Base-by-base conservation (phyloP, 2,329 filamentous ascomycete genomes). In the Diaporthe citri region DNA sequence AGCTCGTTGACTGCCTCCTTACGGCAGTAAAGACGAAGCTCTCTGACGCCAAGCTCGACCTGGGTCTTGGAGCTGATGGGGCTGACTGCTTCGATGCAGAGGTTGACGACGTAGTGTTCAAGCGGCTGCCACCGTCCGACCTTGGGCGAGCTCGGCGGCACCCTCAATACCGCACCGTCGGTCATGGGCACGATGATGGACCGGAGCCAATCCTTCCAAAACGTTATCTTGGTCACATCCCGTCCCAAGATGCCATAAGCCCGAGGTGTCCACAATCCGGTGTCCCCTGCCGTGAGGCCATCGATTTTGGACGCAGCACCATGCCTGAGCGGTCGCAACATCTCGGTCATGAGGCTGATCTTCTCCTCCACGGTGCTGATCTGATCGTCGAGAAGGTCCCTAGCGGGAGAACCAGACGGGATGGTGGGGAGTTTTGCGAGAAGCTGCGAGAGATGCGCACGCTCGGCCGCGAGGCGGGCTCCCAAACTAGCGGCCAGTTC, bases 161-260 rank as follows among this genome's bases (percentile, higher is more conserved):
- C 92, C 74, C 96, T 90, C 78, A 97, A 86, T 41, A 99, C 88
- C 20, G 89, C 92, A 28, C 96, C 95, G 81, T 97, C 95, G 1
- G 93, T 95, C 97, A 98, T 99, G 39, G 97, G 97, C 31, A 98
- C 95, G n/a, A 97, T 88, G 13, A 98, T 90, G 9, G 96, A 96
- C 83, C 95, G 93, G 64, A 99, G 89, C 97, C 97, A 99, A 83
- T 99, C 97, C 84, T 98, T 98, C 96, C 96, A 99, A 85, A 99
- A 98, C 43, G 92, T 91, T 77, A 96, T 95, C 85, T 97, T 90
- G 76, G 92, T 93, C 17, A 89, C 88, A 82, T 99, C 97, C 77
- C 94, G 90, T 46, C 97, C 97, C 77, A 99, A 88, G 76, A 99
- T 93, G 75, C 97, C 97, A 81, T 97, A 99, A 1, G 96, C 95